Evolutionary conservation across 768 basidiomycete species (phyloP), one percentile per base, ranked within the genome.

Genomic region (Chalciporus pseudorubinellus): DNA sequence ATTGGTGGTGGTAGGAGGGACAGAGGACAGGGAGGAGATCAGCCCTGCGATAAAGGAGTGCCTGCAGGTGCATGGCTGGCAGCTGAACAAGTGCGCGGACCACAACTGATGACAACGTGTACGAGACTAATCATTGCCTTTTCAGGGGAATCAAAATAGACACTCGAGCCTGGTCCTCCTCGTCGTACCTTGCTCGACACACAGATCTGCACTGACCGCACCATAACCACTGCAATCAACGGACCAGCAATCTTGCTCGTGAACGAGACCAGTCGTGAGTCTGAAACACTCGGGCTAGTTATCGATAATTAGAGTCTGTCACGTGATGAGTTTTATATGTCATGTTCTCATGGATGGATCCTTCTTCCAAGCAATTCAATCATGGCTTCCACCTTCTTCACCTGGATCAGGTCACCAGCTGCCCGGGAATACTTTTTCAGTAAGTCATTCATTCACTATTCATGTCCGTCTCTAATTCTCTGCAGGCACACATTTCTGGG

Each of bases 401-500:
- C 82, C 63, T 98, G 95, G 95, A 64, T 91, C 64, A 86, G 88
- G 65, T 93, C 91, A 42, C 95, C 95, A 46, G 92, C 92, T 41
- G 90, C 91, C 18, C 78, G 91, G 61, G 83, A 94, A 60, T 98
- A 98, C 72, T 95, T 98, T 75, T 89, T 97, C 75, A 97, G 95
- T 92, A 56, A 57, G 93, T 77, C 6, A 3, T 31, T 31, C 29
- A 8, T 11, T 31, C 29, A 1, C 12, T 13, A 5, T 26, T 50
- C 21, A 12, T 18, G 45, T 48, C 52, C 51, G 4, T n/a, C 33
- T 52, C 60, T 65, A n/a, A 67, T 24, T 53, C 53, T 43, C 48
- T 2, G 28, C 51, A 95, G 93, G 93, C 65, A 97, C 94, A 56
- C 94, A 97, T 72, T 97, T 97, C 77, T 97, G 94, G 94, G 94